Conservation (phyloP, 2,329 filamentous ascomycete genomes). For the Fusarium sambucinum region DNA sequence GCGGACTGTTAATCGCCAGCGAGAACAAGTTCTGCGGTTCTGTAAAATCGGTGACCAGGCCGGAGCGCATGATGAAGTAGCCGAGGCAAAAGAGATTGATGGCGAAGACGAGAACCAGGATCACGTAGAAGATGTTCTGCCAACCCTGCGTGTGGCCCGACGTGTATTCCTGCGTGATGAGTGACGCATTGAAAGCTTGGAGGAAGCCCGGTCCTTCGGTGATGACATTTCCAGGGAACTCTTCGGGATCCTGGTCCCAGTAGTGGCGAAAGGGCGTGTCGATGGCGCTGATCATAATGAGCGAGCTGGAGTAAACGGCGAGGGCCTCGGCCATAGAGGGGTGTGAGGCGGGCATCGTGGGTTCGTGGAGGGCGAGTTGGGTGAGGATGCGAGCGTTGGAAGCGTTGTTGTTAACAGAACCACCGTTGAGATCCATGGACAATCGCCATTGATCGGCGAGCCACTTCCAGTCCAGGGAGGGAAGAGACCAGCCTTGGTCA, state of each 20-base stretch:
- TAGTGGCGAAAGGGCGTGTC: constrained; percentile 71
- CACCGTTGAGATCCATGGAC: constrained; percentile 68
- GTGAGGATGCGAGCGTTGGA: constrained; percentile 69
- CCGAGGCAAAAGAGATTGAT: constrained; percentile 74
- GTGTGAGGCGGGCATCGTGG: constrained; percentile 60
- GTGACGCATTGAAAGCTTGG: constrained; percentile 72
- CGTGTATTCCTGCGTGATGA: constrained; percentile 76
- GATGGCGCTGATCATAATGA: constrained; percentile 70
- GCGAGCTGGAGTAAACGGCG: constrained; percentile 76
- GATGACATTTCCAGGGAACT: constrained; percentile 52
- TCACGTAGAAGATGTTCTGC: constrained; percentile 75
- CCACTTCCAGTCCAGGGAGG: constrained; percentile 65
- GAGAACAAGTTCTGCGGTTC: constrained; percentile 82
- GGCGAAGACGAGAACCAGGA: constrained; percentile 73
- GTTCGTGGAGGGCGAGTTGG: constrained; percentile 61
- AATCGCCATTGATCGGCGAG: constrained; percentile 66
- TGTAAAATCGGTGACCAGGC: constrained; percentile 81
- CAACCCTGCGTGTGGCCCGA: constrained; percentile 71
- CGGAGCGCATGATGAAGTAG: constrained; percentile 68
- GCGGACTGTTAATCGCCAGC: constrained; percentile 72
- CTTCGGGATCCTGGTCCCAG: constrained; percentile 59
- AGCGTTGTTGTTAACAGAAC: constrained; percentile 66
- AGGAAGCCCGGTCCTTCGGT: constrained; percentile 56
- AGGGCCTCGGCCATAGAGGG: constrained; percentile 81
- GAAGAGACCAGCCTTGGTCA: constrained; percentile 49